Percentiles rank a stretch among this genome's conserved stretches.
Conservation (phyloP, 2,329 filamentous ascomycete species). For the Hymenoscyphus fraxineus region DNA sequence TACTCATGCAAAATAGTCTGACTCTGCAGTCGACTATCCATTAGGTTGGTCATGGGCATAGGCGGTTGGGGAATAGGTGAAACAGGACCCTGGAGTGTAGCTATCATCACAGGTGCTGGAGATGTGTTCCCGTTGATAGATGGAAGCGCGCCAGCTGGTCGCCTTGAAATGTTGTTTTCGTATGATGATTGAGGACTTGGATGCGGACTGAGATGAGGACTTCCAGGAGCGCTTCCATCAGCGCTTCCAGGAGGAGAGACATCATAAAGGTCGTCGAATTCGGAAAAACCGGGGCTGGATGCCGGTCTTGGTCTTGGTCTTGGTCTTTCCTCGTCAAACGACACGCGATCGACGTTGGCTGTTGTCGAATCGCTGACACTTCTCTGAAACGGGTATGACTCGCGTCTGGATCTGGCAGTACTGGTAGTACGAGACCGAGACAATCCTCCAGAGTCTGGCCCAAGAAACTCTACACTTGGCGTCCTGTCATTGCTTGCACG, state of each 20-base stretch:
- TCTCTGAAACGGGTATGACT: conserved; percentile 34
- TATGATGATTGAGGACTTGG: conserved; percentile 10
- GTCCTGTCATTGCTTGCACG: conserved; percentile 28
- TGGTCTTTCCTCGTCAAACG: conserved; percentile 27
- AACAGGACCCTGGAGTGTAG: conserved; percentile 23
- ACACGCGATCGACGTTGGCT: conserved; percentile 24
- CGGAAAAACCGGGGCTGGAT: conserved; percentile 32
- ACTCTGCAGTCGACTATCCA: conserved; percentile 17
- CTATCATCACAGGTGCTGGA: conserved; percentile 19
- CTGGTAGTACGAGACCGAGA: conserved; percentile 29
- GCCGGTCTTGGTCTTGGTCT: conserved; percentile 33
- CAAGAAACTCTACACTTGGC: conserved; percentile 25
- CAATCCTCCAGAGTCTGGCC: conserved; percentile 23
- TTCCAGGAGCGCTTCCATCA: conserved; percentile 12
- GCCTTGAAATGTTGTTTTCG: conserved; percentile 24
- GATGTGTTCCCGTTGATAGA: conserved; percentile 7
- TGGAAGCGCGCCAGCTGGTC: conserved; percentile 23
- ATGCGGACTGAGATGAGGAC: conserved; percentile 22
- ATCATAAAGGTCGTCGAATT: conserved; percentile 35
- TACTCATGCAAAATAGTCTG: conserved; percentile 16
- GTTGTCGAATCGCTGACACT: conserved; percentile 38
- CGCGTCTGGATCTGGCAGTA: conserved; percentile 25
- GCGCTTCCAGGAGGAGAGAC: conserved; percentile 34
- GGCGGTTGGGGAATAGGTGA: conserved; percentile 27
- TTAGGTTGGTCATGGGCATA: conserved; percentile 10